A percentile compares a stretch with the other conserved stretches of the same genome.
Conservation (phyloP, 257 asterid species). For the Ilex asprella region DNA sequence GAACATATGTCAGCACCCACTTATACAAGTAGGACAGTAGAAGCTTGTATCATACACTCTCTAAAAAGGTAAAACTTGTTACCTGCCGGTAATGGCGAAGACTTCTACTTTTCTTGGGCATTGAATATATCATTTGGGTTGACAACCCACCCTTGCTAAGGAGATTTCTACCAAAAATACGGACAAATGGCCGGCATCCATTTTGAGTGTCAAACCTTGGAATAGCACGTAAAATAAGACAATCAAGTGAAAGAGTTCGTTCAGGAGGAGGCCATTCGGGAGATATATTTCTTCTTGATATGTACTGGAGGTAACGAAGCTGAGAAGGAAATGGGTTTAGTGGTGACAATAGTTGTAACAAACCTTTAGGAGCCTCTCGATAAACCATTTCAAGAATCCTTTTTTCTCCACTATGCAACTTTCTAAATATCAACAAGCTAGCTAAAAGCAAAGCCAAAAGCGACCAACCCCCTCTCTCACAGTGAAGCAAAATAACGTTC, state of each 20-base stretch:
- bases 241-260: constrained; percentile 88
- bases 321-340: constrained; percentile 94
- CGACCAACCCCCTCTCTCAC: constrained; percentile 98
- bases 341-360: constrained; percentile 83
- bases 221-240: constrained; percentile 82
- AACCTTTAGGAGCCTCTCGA: constrained; percentile 89
- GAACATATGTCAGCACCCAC: neutral
- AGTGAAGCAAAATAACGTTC: constrained; percentile 82
- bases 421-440: constrained; percentile 82
- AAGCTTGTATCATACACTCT: neutral
- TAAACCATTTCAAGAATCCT: constrained; percentile 87
- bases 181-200: constrained; percentile 90
- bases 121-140: constrained; percentile 89
- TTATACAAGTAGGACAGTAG: constrained; percentile 1
- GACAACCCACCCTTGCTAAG: constrained; percentile 92
- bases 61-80: constrained; percentile 14
- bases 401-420: constrained; percentile 73
- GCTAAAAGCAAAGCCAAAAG: constrained; percentile 77
- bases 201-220: constrained; percentile 84
- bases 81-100: constrained; percentile 87
- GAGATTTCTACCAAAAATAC: constrained; percentile 84
- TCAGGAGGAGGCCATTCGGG: constrained; percentile 97
- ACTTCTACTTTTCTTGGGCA: constrained; percentile 74
- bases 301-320: constrained; percentile 86
- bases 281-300: constrained; percentile 82